Base-by-base conservation (phyloP, 2,329 filamentous ascomycete species). In the Hypoxylon rubiginosum region DNA sequence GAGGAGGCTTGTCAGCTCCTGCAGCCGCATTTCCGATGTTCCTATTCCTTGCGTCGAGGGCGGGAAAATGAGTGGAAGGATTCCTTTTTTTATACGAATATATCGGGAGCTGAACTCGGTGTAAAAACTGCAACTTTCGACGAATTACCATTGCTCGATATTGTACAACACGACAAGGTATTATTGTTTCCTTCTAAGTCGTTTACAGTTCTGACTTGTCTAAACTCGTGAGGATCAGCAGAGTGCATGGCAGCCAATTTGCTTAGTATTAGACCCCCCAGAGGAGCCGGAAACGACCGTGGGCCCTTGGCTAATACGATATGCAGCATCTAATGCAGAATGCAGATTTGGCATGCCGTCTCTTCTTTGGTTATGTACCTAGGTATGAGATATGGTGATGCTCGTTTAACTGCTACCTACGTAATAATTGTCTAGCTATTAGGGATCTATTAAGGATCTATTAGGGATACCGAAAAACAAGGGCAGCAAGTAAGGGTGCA, bases 1-100 rank as follows among this genome's bases (percentile, higher is more conserved):
- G 21, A 57, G 24, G 59, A 26, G 36, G 55, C 59, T 60, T 57
- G 19, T 66, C 62, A 68, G 66, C 63, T 59, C 46, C 45, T 62
- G 64, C 58, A 64, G 64, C 60, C 61, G 64, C 64, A 62, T 57
- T 49, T 36, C 13, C 43, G 39, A n/a, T 43, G 19, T 43, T 43
- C n/a, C 17, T 43, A 9, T 28, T 43, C 49, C 52, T 51, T 56
- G 28, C 43, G 13, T 57, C 21, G 15, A 34, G 11, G 11, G 46
- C 21, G 10, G 5, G 15, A 51, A n/a, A 21, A 51, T n/a, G 11
- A 28, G 15, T 11, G 21, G 13, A 51, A 21, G 19, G 13, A 50
- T 48, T 36, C 41, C 24, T 53, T 34, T n/a, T 32, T 34, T 49
- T 48, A 65, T 62, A 58, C 53, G 43, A 66, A 58, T 48, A 34